These are phyloP conservation scores for Scopulariopsis brevicaulis DNA, from an alignment of 2,329 filamentous ascomycete species.

Conservation along the genomic window DNA sequence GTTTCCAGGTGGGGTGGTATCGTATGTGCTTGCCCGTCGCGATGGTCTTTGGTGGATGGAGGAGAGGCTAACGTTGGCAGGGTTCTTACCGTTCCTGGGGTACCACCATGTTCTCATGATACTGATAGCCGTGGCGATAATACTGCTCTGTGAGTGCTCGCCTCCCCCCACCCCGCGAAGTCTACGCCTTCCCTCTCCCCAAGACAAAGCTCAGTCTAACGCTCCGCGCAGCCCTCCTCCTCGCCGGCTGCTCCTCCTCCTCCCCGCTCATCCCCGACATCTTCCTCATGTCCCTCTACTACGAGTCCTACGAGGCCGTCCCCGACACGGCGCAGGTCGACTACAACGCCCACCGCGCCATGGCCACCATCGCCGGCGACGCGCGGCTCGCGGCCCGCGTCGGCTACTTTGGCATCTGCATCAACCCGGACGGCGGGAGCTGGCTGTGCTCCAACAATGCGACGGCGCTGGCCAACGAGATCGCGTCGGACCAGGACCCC, in stretches of 20 bases:
- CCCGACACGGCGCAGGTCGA: conserved; percentile 84
- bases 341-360: conserved; percentile 74
- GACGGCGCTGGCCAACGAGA: conserved; percentile 79
- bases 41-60: conserved; percentile 7
- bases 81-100: conserved; percentile 57
- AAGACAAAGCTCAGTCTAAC: background rate
- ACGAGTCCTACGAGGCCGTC: conserved; percentile 70
- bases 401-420: conserved; percentile 95
- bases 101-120: conserved; percentile 94
- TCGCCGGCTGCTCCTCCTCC: conserved; percentile 94
- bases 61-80: conserved; percentile 17
- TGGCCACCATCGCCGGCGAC: conserved; percentile 78
- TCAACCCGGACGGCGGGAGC: conserved; percentile 79
- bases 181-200: background rate
- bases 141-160: conserved; percentile 73
- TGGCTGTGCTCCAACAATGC: conserved; percentile 98
- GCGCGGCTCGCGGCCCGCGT: conserved; percentile 83
- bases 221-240: conserved; percentile 57
- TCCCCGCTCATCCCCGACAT: conserved; percentile 91
- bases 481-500: conserved; percentile 85
- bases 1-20: conserved; percentile 36
- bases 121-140: conserved; percentile 84
- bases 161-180: background rate
- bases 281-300: conserved; percentile 97
- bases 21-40: conserved; percentile 21